Base-by-base conservation (phyloP, 345 rosid genomes). In the Pistacia vera region DNA sequence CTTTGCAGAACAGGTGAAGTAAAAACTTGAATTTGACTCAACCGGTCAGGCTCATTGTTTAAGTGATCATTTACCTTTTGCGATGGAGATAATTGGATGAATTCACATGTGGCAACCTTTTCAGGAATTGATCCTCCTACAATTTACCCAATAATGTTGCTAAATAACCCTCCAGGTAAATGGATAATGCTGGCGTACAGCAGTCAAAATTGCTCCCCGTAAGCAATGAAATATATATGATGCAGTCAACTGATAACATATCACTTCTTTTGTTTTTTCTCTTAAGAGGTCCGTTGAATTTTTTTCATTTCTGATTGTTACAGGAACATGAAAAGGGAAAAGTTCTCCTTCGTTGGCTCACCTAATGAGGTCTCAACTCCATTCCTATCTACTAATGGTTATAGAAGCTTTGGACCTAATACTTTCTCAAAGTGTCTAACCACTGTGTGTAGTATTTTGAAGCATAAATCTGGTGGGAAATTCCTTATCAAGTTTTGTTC, bases 331-430 rank as follows among this genome's bases (percentile, higher is more conserved):
- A 90, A 82, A 85, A 86, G 64, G 94, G 93, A 38, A 83, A 81
- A 83, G 91, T 91, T 68, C 95, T 95, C 38, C 76, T 95, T 66
- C 91, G 99, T 82, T 95, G 88, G 98, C 99, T 74, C 99, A 93
- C 82, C 84, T 95, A 70, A 84, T 35, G 97, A 93, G 94, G 99
- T 95, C 70, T 33, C 17, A 70, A 35, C 77, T 81, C 63, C 18
- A 78, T 41, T 69, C 82, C 68, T 72, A 51, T 74, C 4, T 70
- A 17, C 20, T 63, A 59, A 51, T 63, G 6, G 20, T 62, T 30
- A 49, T 33, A 67, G 54, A 63, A 72, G 60, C 18, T 30, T 65
- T 66, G 56, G 4, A 36, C 28, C 17, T 25, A 12, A 28, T 33
- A 22, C 16, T 20, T 57, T 11, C n/a, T 3, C 5, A 20, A 35